Base-by-base conservation (phyloP, 768 basidiomycete species). In the Naganishia vishniacii region DNA sequence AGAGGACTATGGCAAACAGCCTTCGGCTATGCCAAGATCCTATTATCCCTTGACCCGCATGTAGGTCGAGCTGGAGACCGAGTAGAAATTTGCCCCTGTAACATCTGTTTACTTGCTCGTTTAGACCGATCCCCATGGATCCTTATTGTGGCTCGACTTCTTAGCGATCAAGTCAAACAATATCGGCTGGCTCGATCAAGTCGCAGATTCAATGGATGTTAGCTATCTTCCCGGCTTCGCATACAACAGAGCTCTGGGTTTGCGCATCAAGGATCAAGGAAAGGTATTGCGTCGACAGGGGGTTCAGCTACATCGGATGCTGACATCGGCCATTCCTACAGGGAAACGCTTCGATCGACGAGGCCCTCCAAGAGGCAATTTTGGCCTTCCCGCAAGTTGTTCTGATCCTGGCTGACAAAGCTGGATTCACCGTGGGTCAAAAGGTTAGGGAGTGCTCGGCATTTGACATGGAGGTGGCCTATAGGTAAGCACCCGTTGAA, bases 1-100 rank as follows among this genome's bases (percentile, higher is more conserved):
- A 81, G 94, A 42, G 95, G 94, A 0, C 90, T 90, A 70, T 83
- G 86, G 59, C 83, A 91, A 18, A 91, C 94, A 0, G 85, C 91
- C 0, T 94, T 95, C 76, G 91, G 95, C 73, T 92, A 91, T 70
- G 85, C 89, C 0, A 83, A 88, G n/a, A 81, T 97, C 1, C 79
- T 97, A 58, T 86, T 88, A 64, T 84, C 86, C 9, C 81, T 98
- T 0, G 91, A 95, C 72, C 90, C 93, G 4, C 64, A 68, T 56
- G 71, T 69, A 42, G 53, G 67, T 48, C 20, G 18, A 9, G 44
- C 56, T 12, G 32, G 23, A 13, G 3, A 4, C 4, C 25, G 40
- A 0, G 18, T 4, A 29, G 29, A 42, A 20, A 7, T 29, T 18
- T 37, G 51, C 46, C n/a, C n/a, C n/a, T n/a, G n/a, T n/a, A n/a